These are phyloP conservation scores for Pythium rhizo-oryzae DNA, from an alignment of 352 stramenopile genomes.

Conservation along the genomic window DNA sequence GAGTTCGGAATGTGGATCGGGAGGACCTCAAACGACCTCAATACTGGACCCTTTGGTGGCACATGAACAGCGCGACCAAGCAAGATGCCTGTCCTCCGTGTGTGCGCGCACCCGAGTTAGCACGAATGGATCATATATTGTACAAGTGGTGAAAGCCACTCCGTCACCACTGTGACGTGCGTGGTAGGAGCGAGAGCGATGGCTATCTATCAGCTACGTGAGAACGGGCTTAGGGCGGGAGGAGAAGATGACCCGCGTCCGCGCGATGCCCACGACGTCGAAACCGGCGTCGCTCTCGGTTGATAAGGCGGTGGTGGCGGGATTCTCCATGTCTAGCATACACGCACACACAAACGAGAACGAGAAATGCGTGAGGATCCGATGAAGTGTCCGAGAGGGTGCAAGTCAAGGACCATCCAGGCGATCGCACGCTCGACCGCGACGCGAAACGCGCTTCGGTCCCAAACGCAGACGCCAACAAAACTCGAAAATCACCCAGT, in stretches of 20 bases:
- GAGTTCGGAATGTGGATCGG: too few relatives aligned
- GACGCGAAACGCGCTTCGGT: not conserved
- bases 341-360: not conserved
- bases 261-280: constrained; percentile 81
- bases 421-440: too few relatives aligned
- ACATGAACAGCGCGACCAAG: not conserved
- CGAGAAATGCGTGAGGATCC: not conserved
- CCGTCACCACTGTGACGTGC: not conserved
- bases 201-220: constrained; percentile 8
- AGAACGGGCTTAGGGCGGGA: constrained; percentile 79
- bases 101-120: too few relatives aligned
- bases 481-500: not conserved
- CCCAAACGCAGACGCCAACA: not conserved
- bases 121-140: not conserved
- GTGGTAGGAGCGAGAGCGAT: not conserved
- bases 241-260: constrained; percentile 75
- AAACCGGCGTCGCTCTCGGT: constrained; percentile 32
- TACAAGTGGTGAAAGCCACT: not conserved
- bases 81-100: not conserved
- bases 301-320: not conserved
- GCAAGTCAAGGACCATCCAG: too few relatives aligned
- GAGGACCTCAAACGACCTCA: constrained; percentile 1
- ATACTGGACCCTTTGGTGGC: not conserved
- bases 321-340: constrained; percentile 18
- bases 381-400: not conserved